These are phyloP conservation scores for Syncephalis plumigaleata DNA, from an alignment of 371 early-diverging fungal species.

Conservation along the genomic window DNA sequence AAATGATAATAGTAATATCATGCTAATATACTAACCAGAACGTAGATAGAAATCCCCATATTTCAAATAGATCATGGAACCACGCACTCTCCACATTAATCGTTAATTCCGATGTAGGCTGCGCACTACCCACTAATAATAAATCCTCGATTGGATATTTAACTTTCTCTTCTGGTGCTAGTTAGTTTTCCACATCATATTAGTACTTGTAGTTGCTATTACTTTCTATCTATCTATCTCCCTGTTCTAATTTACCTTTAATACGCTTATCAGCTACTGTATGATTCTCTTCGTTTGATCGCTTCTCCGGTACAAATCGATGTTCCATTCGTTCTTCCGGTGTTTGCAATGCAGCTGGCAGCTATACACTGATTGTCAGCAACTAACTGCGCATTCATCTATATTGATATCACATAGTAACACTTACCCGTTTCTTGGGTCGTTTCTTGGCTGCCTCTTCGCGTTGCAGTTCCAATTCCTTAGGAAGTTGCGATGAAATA, in stretches of 20 bases:
- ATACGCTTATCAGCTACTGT: too few relatives aligned
- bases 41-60: neutral
- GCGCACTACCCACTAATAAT: neutral
- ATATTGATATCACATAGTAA: neutral
- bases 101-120: neutral
- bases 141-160: slow-evolving; percentile 5
- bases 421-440: slow-evolving; percentile 1
- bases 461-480: neutral
- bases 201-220: neutral
- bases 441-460: slow-evolving; percentile 2
- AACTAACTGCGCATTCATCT: neutral
- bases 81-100: neutral
- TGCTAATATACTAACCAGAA: slow-evolving; percentile 1
- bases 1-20: too few relatives aligned
- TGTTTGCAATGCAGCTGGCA: neutral
- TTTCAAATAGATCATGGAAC: neutral
- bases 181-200: neutral
- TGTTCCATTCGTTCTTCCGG: neutral
- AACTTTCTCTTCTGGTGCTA: neutral
- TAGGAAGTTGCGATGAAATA: neutral
- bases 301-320: neutral
- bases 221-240: too few relatives aligned
- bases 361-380: neutral
- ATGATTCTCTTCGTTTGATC: neutral
- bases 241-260: too few relatives aligned